Conservation (phyloP, 1,284 basidiomycete species). For the Phylloporus gajari region DNA sequence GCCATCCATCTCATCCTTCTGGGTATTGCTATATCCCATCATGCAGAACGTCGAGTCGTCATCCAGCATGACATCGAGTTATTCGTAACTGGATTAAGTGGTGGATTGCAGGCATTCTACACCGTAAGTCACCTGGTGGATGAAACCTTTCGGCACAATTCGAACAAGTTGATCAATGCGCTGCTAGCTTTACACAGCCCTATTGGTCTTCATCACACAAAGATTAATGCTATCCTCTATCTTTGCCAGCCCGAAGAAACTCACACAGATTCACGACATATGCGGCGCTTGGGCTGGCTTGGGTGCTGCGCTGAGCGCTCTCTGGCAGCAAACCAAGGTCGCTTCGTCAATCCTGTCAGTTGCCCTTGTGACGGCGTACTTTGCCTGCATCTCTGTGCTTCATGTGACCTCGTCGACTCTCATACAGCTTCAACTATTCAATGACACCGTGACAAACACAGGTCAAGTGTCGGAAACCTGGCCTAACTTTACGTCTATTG, state of each 20-base stretch:
- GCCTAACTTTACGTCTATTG: background rate
- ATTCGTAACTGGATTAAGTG: too few species aligned
- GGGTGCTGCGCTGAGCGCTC: background rate
- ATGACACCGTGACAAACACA: background rate
- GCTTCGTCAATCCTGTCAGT: constrained; percentile 1
- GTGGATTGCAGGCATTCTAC: background rate
- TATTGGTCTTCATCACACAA: too few species aligned
- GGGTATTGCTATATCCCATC: too few species aligned
- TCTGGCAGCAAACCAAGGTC: constrained; percentile 9
- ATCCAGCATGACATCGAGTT: too few species aligned
- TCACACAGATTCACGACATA: constrained; percentile 1
- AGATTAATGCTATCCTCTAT: too few species aligned
- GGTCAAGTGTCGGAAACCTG: background rate
- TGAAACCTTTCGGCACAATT: background rate
- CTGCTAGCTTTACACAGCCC: too few species aligned
- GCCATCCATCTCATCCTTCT: too few species aligned
- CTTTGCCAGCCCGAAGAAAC: too few species aligned
- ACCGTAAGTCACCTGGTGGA: background rate
- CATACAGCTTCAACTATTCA: background rate
- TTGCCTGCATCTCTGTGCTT: background rate
- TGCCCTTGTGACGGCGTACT: background rate
- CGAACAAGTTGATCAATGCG: too few species aligned
- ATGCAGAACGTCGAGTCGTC: too few species aligned
- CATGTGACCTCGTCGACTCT: constrained; percentile 1
- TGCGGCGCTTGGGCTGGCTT: background rate